Evolutionary conservation across 2,329 filamentous ascomycete genomes (phyloP), one percentile per base, ranked within the genome.

Genomic region (Clathrospora elynae): DNA sequence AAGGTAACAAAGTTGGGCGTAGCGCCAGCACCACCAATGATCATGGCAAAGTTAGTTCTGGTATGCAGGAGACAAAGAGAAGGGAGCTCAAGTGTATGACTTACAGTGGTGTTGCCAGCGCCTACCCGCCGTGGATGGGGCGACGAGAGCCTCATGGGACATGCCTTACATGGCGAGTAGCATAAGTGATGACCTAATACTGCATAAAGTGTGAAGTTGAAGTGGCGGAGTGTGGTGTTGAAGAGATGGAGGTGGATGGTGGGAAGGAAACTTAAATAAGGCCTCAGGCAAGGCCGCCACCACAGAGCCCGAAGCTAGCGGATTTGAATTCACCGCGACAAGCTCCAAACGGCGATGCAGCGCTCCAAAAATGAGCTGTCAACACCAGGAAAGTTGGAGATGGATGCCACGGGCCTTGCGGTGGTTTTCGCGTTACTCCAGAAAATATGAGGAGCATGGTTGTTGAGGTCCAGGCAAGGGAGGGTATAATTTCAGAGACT

Each of bases 351-450:
- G 16, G 28, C 14, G 20, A 23, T 46, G 24, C 29, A 42, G 22
- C 20, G 35, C 28, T 35, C 22, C 32, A 31, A n/a, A 14, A n/a
- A 16, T 26, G 41, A 31, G 22, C 35, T 34, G 32, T 42, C 18
- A 13, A 36, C 8, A 46, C 32, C 32, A 11, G 46, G 26, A 40
- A 46, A 53, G 13, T 44, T 36, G 24, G 46, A 36, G 22, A 29
- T 39, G 16, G 22, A 29, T 53, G 35, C 37, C 23, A 17, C 12
- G 25, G 23, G 25, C 34, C 11, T 20, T 25, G 22, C 13, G 28
- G 20, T 41, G 8, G 28, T 43, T 17, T 6, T 33, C 24, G 17
- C 35, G 31, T 29, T 37, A 10, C 23, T 24, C 18, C 12, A 6
- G 16, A 8, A 18, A 23, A 24, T 20, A 13, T 42, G 20, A 12